Evolutionary conservation across 139 green algal genomes (phyloP).

Genomic region (Chlorella sp.): DNA sequence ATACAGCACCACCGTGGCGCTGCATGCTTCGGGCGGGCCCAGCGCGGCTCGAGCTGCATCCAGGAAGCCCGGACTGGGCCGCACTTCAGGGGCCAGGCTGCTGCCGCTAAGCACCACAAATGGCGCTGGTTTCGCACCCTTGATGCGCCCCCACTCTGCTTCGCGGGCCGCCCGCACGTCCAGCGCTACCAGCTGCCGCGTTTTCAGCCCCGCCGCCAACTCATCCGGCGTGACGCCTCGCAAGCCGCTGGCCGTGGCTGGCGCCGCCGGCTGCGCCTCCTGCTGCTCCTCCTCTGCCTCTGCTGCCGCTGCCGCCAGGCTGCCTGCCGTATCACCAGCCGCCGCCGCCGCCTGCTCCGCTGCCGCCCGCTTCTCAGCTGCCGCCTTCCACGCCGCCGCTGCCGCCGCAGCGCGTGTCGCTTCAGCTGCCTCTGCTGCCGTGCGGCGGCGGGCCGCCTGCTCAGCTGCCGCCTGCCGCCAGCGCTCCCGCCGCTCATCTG

Average conservation of each 20-base stretch:
- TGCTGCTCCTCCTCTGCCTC: not conserved
- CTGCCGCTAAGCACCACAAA: conserved; percentile 8
- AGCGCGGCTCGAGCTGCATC: not conserved
- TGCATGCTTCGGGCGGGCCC: not conserved
- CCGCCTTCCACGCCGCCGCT: not conserved
- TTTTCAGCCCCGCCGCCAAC: not conserved
- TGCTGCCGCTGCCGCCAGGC: not conserved
- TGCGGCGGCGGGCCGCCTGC: not conserved
- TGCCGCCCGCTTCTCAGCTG: not conserved
- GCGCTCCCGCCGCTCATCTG: not conserved
- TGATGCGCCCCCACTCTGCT: conserved; percentile 31
- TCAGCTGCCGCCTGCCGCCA: not conserved
- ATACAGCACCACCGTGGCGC: not conserved
- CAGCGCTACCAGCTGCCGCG: not conserved
- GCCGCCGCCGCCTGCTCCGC: not conserved
- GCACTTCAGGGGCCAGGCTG: not conserved
- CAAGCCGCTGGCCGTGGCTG: conserved; percentile 16
- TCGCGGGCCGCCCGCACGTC: conserved; percentile 33
- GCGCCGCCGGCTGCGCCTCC: too few species aligned
- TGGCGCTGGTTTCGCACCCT: not conserved
- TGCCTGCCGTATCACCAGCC: not conserved
- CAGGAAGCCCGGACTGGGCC: conserved; percentile 26
- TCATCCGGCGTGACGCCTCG: conserved; percentile 6
- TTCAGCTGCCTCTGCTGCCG: conserved; percentile 4
- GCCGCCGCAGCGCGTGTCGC: not conserved